A percentile compares a stretch with the other conserved stretches of the same genome.
Evolutionary conservation across 495 filamentous ascomycete species (phyloP).

Genomic region (Aspergillus ellipticus): DNA sequence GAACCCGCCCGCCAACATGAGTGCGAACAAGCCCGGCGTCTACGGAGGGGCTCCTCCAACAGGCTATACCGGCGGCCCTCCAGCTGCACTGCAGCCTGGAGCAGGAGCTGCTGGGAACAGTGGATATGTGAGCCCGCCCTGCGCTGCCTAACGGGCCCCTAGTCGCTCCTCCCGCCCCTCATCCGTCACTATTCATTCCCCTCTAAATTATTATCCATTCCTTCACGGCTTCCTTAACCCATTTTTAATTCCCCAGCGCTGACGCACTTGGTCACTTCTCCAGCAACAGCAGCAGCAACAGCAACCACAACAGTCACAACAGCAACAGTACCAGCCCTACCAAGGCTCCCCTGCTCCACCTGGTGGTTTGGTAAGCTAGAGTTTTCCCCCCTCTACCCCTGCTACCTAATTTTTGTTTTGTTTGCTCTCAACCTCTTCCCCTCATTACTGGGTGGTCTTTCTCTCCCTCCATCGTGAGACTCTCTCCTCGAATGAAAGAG

Average conservation of each 20-base stretch:
- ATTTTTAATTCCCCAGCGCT: conserved; percentile 7
- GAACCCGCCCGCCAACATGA: conserved; percentile 19
- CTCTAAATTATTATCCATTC: background rate
- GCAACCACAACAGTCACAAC: conserved; percentile 9
- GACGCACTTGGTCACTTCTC: conserved; percentile 15
- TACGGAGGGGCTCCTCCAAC: conserved; percentile 39
- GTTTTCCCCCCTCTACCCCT: conserved; percentile 12
- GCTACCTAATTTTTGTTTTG: conserved; percentile 7
- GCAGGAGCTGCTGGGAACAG: conserved; percentile 9
- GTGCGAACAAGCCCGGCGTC: conserved; percentile 20
- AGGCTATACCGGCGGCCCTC: conserved; percentile 44
- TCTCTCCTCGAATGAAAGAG: conserved; percentile 12
- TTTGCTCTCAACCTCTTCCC: conserved; percentile 11
- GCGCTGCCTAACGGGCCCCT: background rate
- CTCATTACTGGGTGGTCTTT: conserved; percentile 5
- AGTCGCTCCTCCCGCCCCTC: conserved; percentile 4
- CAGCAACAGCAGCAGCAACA: conserved; percentile 13
- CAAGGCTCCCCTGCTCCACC: conserved; percentile 32
- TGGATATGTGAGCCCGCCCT: conserved; percentile 38
- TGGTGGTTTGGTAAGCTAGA: conserved; percentile 39
- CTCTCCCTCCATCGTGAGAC: conserved; percentile 4
- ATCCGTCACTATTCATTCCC: background rate
- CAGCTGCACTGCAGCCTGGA: conserved; percentile 28
- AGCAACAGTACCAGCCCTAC: conserved; percentile 42
- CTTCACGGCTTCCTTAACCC: background rate